Evolutionary conservation across 2,329 filamentous ascomycete species (phyloP), one percentile per base, ranked within the genome.

Genomic region (Beauveria varroae): DNA sequence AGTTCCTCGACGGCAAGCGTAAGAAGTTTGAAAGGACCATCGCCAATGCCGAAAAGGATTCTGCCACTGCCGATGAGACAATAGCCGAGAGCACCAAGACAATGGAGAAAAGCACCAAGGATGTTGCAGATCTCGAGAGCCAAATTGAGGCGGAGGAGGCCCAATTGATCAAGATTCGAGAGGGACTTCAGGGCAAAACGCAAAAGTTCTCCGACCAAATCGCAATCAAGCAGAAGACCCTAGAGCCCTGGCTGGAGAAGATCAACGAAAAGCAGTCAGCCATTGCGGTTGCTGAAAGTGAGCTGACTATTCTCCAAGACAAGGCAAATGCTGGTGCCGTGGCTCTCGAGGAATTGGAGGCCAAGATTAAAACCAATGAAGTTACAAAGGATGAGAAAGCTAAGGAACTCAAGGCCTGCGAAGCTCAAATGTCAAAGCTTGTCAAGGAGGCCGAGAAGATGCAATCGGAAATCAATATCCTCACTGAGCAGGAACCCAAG

Each of bases 161-260:
- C 49, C 89, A 96, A 71, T 84, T 99, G 22, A 80, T 86, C 34
- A 81, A 77, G n/a, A 95, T 99, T 65, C 87, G 93, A 61, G 91
- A 96, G 24, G 86, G 84, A 63, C 80, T 99, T 8, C 96, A 96
- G 70, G 93, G 93, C 69, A 99, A 99, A 77, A 99, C 95, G 0
- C 93, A 98, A 72, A 89, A 86, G 7, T 89, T 97, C 64, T 98
- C 93, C 0, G 92, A 99, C 67, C 83, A 97, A 70, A 98, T 99
- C 67, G 87, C 92, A 0, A 82, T 81, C 5, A 97, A 96, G 76
- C 95, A 99, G 70, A 97, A 96, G 75, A 88, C 91, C 1, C 80
- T 99, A 12, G 93, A 98, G 75, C 95, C 95, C 0, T 99, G 95
- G 95, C 93, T 89, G 67, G 92, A 92, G 66, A 98, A 95, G 76